Base-by-base conservation (phyloP, 495 filamentous ascomycete genomes). In the Xanthoparmelia taractica region DNA sequence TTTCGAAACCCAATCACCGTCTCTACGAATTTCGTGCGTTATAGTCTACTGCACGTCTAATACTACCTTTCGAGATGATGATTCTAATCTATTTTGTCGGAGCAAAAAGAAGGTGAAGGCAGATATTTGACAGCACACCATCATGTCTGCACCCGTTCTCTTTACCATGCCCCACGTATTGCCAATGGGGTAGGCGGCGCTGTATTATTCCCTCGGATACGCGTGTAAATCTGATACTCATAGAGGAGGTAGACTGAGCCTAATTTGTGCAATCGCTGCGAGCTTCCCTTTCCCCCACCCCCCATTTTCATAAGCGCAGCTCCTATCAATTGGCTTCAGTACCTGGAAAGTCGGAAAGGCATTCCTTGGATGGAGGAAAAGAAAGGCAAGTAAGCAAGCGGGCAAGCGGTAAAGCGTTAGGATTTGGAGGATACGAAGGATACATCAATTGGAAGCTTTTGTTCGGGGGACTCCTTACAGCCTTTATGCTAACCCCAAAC, bases 191-290 rank as follows among this genome's bases (percentile, higher is more conserved):
- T 57, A 66, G 37, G 65, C 65, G 65, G 65, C 65, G 56, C 56
- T 63, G 59, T 66, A 60, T 63, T 47, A 66, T 66, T 63, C 61
- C 65, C 50, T 59, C 65, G 65, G 65, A 58, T 63, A 60, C 48
- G 47, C 61, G 61, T 66, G 57, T 55, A 50, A 60, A 56, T 52
- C 60, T 59, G 60, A 63, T 66, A 58, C 55, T 58, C 37, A 36
- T 23, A 20, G 50, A 54, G 50, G 50, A 54, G 50, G 50, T 33
- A 54, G 34, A 63, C 55, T 57, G 56, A 47, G 61, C 61, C 61
- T 63, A 58, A 50, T 58, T 36, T n/a, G 61, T 58, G 41, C 61
- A 63, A 48, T 57, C 27, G 29, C 58, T 63, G 61, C 61, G 61
- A 63, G 55, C 33, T 57, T 63, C 55, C 57, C 27, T 40, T 23